These are phyloP conservation scores for Pythium plurisporium DNA, from an alignment of 352 stramenopile species.

Conservation along the genomic window DNA sequence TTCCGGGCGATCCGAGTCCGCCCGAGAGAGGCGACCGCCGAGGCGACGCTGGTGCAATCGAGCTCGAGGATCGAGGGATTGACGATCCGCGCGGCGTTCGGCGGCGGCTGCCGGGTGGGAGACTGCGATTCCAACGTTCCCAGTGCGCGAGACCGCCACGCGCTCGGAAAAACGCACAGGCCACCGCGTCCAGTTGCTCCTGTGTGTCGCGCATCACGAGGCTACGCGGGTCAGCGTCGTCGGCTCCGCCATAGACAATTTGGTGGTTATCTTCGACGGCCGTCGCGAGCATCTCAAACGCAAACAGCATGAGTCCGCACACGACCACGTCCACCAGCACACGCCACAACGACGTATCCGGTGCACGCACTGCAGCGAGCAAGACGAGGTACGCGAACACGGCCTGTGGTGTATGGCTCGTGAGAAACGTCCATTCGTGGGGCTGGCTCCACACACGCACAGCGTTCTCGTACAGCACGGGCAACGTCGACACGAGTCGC, in stretches of 20 bases:
- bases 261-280: conserved; percentile 50
- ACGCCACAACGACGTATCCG: conserved; percentile 19
- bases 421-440: conserved; percentile 40
- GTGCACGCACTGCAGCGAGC: conserved; percentile 12
- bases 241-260: conserved; percentile 24
- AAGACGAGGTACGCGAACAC: conserved; percentile 45
- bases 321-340: conserved; percentile 22
- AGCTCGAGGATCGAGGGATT: conserved; percentile 4
- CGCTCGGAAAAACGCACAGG: conserved; percentile 47
- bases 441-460: conserved; percentile 48
- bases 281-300: conserved; percentile 36
- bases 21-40: not conserved
- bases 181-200: conserved; percentile 49
- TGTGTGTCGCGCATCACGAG: conserved; percentile 41
- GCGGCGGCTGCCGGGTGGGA: not conserved
- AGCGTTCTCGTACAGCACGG: conserved; percentile 47
- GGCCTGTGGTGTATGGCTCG: conserved; percentile 34
- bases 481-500: conserved; percentile 36
- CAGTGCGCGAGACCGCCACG: conserved; percentile 37
- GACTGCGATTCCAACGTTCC: conserved; percentile 4
- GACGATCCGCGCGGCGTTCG: not conserved
- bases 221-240: conserved; percentile 43
- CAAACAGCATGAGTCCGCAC: conserved; percentile 45
- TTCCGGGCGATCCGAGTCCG: not conserved
- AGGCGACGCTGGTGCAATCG: not conserved